Evolutionary conservation across 805 yeast species (phyloP).

Genomic region (Nakazawaea holstii): DNA sequence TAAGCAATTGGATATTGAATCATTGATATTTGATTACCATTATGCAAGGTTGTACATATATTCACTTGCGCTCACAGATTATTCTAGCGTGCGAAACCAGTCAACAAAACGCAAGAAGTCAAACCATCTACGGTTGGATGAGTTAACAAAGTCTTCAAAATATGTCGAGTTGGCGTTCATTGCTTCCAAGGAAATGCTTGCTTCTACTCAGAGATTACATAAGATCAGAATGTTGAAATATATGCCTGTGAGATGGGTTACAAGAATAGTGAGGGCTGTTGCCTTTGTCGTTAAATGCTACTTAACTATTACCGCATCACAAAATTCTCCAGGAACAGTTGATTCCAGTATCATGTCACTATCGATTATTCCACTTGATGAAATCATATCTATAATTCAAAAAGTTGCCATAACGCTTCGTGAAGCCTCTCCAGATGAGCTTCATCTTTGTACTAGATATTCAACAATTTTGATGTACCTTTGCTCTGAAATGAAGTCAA

Average conservation of each 20-base stretch:
- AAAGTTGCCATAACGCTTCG: slow-evolving; percentile 67
- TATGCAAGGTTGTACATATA: slow-evolving; percentile 81
- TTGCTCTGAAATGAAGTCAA: slow-evolving; percentile 61
- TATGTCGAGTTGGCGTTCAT: slow-evolving; percentile 77
- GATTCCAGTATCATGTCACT: slow-evolving; percentile 50
- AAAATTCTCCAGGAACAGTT: slow-evolving; percentile 13
- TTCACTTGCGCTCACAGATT: slow-evolving; percentile 69
- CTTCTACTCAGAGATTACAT: slow-evolving; percentile 67
- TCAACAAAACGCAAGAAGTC: slow-evolving; percentile 17
- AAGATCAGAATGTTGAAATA: slow-evolving; percentile 55
- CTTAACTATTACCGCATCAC: slow-evolving; percentile 45
- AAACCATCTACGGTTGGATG: slow-evolving; percentile 51
- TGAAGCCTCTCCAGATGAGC: slow-evolving; percentile 85
- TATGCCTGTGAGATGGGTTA: slow-evolving; percentile 93
- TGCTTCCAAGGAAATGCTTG: slow-evolving; percentile 77
- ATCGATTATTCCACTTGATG: slow-evolving; percentile 65
- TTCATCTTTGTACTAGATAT: slow-evolving; percentile 78
- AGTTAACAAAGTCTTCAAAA: slow-evolving; percentile 64
- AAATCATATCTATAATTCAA: slow-evolving; percentile 61
- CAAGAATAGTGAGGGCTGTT: slow-evolving; percentile 79
- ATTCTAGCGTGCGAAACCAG: slow-evolving; percentile 27
- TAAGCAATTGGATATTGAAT: slow-evolving; percentile 54
- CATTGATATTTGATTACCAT: slow-evolving; percentile 74
- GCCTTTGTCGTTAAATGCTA: slow-evolving; percentile 88
- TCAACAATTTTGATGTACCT: slow-evolving; percentile 72